phyloP scores from a whole-genome alignment of 179 eudicot species.

The Vitellaria paradoxa region DNA sequence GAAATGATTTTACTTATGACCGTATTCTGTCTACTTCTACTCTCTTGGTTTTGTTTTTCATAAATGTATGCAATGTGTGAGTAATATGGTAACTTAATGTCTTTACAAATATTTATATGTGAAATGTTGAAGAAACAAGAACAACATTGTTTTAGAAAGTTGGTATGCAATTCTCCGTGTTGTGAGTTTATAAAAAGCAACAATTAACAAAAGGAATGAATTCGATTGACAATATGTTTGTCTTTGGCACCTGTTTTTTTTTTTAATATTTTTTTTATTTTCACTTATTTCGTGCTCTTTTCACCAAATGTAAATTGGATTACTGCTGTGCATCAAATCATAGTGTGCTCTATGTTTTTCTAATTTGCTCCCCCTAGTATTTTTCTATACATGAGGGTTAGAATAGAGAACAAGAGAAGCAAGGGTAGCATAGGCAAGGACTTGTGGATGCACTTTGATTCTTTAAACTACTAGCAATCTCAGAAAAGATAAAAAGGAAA shows the following conservation, averaged over 20 bases:
- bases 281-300: neutral
- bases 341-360: neutral
- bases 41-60: too few relatives aligned
- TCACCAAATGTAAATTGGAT: neutral
- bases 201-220: too few relatives aligned
- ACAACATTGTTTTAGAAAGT: too few relatives aligned
- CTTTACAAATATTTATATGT: too few relatives aligned
- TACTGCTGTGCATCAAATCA: neutral
- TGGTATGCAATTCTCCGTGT: too few relatives aligned
- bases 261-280: neutral
- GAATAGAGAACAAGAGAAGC: neutral
- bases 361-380: neutral
- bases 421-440: neutral
- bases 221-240: too few relatives aligned
- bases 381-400: neutral
- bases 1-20: neutral
- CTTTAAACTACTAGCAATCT: neutral
- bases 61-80: too few relatives aligned
- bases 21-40: too few relatives aligned
- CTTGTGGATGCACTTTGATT: neutral
- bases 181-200: too few relatives aligned
- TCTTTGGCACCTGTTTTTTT: neutral
- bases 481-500: neutral
- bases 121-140: too few relatives aligned
- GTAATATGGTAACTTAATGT: too few relatives aligned